These are phyloP conservation scores for Aquilaria malaccensis DNA, from an alignment of 345 rosid genomes.

Conservation along the genomic window DNA sequence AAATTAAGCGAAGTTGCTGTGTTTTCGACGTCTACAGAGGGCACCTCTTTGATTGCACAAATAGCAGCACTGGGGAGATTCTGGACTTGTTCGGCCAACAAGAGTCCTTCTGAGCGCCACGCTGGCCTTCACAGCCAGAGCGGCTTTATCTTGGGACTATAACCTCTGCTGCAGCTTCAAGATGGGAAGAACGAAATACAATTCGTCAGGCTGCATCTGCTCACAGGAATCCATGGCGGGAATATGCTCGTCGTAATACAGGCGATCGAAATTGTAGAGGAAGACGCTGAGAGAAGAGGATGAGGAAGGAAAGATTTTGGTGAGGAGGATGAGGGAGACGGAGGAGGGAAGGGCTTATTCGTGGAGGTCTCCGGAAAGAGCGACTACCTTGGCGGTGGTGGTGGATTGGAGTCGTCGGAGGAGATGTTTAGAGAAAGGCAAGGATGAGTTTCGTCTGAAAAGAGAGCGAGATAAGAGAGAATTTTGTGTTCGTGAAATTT, in stretches of 20 bases:
- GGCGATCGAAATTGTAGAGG: conserved; percentile 58
- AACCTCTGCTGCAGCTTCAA: conserved; percentile 55
- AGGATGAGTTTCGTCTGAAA: neutral
- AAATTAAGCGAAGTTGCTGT: no score
- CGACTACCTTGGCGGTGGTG: conserved; percentile 50
- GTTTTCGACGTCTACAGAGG: neutral
- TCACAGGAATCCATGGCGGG: conserved; percentile 36
- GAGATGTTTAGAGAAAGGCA: conserved; percentile 31
- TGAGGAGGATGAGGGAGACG: conserved; percentile 46
- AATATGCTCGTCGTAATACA: conserved; percentile 53
- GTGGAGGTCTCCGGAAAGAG: conserved; percentile 54
- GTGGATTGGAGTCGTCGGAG: conserved; percentile 10
- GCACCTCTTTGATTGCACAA: conserved; percentile 2
- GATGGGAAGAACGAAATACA: conserved; percentile 60
- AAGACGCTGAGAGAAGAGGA: conserved; percentile 24
- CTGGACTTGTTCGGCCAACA: conserved; percentile 32
- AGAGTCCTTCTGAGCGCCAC: conserved; percentile 40
- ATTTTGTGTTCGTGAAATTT: no score
- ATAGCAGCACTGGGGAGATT: conserved; percentile 46
- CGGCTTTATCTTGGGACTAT: conserved; percentile 83
- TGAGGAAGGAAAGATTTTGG: conserved; percentile 25
- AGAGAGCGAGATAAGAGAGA: no score
- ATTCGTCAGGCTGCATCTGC: conserved; percentile 37
- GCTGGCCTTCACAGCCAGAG: conserved; percentile 87
- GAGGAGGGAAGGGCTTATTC: conserved; percentile 45